Evolutionary conservation across 2,329 filamentous ascomycete genomes (phyloP).

Genomic region (Fusarium robinianum): DNA sequence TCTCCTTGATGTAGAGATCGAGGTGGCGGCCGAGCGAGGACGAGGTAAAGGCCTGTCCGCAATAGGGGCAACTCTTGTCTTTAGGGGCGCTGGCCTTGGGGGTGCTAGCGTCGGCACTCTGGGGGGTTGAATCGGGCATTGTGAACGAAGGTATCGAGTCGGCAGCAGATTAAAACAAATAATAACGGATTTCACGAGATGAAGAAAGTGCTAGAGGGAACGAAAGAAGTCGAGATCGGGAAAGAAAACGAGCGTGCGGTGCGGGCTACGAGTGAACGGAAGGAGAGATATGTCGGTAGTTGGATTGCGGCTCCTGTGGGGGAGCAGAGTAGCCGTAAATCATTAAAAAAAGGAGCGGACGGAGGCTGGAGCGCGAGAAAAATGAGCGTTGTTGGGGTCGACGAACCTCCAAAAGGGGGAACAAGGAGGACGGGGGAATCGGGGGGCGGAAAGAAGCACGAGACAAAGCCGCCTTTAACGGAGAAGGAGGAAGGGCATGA

Average conservation of each 20-base stretch:
- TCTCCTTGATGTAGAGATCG: constrained; percentile 91
- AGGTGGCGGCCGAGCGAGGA: constrained; percentile 92
- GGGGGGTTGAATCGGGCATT: constrained; percentile 43
- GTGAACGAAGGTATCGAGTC: constrained; percentile 16
- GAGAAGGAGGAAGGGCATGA: constrained; percentile 17
- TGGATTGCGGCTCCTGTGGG: constrained; percentile 34
- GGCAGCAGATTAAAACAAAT: neutral
- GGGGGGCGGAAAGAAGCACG: constrained; percentile 5
- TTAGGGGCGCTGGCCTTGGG: constrained; percentile 62
- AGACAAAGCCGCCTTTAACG: constrained; percentile 13
- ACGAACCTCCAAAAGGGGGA: constrained; percentile 31
- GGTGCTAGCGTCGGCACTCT: constrained; percentile 46
- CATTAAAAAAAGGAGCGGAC: constrained; percentile 40
- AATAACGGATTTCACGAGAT: neutral
- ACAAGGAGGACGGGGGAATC: constrained; percentile 1
- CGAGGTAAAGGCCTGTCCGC: constrained; percentile 86
- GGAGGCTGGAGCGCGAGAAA: constrained; percentile 31
- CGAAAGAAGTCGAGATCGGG: constrained; percentile 14
- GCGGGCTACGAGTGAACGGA: constrained; percentile 24
- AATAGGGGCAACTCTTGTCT: constrained; percentile 88
- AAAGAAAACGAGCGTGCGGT: constrained; percentile 22
- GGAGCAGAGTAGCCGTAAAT: constrained; percentile 36
- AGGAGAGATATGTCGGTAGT: constrained; percentile 10
- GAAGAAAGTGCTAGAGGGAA: constrained; percentile 3
- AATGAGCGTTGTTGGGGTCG: constrained; percentile 39